Base-by-base conservation (phyloP, 352 stramenopile species). In the Aphanomyces invadans region DNA sequence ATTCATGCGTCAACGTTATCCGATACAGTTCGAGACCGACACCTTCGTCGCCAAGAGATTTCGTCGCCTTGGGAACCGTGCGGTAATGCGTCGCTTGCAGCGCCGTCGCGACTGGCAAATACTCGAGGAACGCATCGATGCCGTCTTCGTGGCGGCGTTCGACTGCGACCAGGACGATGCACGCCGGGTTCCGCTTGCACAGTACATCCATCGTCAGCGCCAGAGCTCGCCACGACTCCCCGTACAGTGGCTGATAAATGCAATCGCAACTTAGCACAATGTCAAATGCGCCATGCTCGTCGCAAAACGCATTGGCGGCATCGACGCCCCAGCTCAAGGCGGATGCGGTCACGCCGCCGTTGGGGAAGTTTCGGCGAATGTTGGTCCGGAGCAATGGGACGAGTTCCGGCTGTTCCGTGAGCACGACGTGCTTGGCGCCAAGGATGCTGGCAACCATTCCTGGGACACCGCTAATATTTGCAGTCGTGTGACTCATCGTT, bases 191-290 rank as follows among this genome's bases (percentile, higher is more conserved):
- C 4, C 73, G 65, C 3, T 73, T 15, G 56, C 84, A 90, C 19
- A 95, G 38, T 9, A 83, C 72, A 65, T 95, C 80, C 77, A 98
- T 95, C 1, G 86, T 90, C 70, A 96, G 79, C 21, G 88, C 89
- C 32, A 98, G 69, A 15, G 75, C 74, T 48, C 84, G 74, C 90
- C 90, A 98, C 15, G 83, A 93, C 62, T 89, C 78, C 60, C 93
- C 93, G 71, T 98, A 98, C 26, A 98, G 76, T 45, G 90, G 90
- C 74, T 97, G 86, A 74, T 97, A 98, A 54, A 98, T 89, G 76
- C 91, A 98, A 75, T 98, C 93, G 70, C 91, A 98, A 55, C 93
- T 96, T 4, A 98, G 72, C 52, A 97, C 87, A 42, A 97, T 75
- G 62, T 98, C 90, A 70, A 98, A 88, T 21, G 73, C 70, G 42